These are phyloP conservation scores for Leccinum arenicola DNA, from an alignment of 768 basidiomycete species.

Conservation along the genomic window DNA sequence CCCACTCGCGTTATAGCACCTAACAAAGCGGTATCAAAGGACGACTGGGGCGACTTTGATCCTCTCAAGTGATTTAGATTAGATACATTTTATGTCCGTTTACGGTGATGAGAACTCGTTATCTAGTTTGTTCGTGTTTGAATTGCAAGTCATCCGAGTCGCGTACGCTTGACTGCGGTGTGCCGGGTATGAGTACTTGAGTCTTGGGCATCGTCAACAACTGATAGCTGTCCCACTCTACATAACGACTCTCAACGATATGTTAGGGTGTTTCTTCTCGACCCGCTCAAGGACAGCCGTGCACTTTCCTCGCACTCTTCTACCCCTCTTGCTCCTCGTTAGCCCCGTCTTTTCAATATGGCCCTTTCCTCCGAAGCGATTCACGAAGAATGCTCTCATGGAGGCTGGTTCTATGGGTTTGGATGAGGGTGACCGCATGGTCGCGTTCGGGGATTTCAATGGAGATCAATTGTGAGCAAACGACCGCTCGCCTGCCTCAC, in stretches of 20 bases:
- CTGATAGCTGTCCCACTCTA: not conserved
- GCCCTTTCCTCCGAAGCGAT: constrained; percentile 88
- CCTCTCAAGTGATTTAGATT: constrained; percentile 39
- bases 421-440: constrained; percentile 63
- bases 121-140: constrained; percentile 26
- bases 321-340: constrained; percentile 17
- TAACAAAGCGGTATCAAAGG: constrained; percentile 53
- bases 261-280: constrained; percentile 6
- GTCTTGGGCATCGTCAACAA: not conserved
- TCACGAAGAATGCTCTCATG: constrained; percentile 76
- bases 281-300: not conserved
- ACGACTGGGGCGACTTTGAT: constrained; percentile 83
- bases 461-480: constrained; percentile 87
- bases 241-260: not conserved
- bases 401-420: constrained; percentile 80
- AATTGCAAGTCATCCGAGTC: constrained; percentile 4
- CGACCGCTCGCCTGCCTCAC: not conserved
- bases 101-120: not conserved
- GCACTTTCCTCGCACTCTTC: constrained; percentile 4
- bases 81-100: not conserved
- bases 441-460: constrained; percentile 94
- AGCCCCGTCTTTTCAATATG: constrained; percentile 45
- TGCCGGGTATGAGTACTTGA: constrained; percentile 6
- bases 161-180: not conserved
- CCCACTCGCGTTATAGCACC: constrained; percentile 40